phyloP scores from a whole-genome alignment of 169 alveolate species.

The Plasmodium coatneyi region DNA sequence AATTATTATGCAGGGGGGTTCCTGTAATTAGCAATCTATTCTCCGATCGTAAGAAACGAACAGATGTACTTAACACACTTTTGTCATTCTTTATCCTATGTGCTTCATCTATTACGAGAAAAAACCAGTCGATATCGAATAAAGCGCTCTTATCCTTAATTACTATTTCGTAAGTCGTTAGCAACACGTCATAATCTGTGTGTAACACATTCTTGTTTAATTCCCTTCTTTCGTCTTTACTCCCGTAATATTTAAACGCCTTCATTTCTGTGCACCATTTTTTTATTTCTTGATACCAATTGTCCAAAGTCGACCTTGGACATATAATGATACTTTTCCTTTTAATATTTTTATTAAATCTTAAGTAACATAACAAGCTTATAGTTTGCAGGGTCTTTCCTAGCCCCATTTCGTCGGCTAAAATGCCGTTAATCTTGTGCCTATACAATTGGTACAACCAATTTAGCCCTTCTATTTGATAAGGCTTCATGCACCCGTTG shows the following conservation, averaged over 20 bases:
- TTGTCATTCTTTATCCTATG: slow-evolving; percentile 97
- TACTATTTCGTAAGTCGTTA: slow-evolving; percentile 95
- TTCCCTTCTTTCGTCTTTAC: slow-evolving; percentile 91
- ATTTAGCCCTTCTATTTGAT: slow-evolving; percentile 96
- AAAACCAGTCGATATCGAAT: slow-evolving; percentile 93
- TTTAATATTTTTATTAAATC: slow-evolving; percentile 91
- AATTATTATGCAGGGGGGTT: slow-evolving; percentile 98
- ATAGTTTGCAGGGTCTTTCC: slow-evolving; percentile 98
- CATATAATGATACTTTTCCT: slow-evolving; percentile 97
- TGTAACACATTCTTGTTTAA: slow-evolving; percentile 79
- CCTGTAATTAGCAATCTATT: slow-evolving; percentile 97
- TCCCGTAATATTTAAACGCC: slow-evolving; percentile 96
- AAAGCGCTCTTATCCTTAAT: slow-evolving; percentile 94
- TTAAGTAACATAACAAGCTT: slow-evolving; percentile 93
- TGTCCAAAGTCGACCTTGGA: slow-evolving; percentile 96
- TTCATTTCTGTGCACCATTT: slow-evolving; percentile 95
- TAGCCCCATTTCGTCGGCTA: slow-evolving; percentile 99
- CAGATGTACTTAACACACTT: slow-evolving; percentile 94
- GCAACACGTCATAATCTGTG: slow-evolving; percentile 92
- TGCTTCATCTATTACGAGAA: slow-evolving; percentile 99
- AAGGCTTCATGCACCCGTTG: slow-evolving; percentile 94
- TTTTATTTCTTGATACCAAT: slow-evolving; percentile 97
- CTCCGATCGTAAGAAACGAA: slow-evolving; percentile 92
- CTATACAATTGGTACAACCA: slow-evolving; percentile 97
- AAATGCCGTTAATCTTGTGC: slow-evolving; percentile 95